phyloP scores from a whole-genome alignment of 371 early-diverging fungal species.

The Nematocida sp. region DNA sequence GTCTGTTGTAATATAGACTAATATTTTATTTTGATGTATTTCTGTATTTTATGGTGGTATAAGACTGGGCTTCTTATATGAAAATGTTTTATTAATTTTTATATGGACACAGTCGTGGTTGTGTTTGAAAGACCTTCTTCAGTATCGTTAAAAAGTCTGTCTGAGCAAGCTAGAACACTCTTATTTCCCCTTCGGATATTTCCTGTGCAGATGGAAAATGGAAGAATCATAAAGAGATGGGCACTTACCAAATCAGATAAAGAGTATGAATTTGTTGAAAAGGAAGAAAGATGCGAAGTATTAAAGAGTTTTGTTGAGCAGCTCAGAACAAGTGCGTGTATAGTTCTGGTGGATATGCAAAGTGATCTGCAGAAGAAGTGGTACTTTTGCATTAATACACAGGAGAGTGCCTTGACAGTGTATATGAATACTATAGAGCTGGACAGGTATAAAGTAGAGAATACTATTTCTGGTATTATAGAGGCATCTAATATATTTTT shows the following conservation, averaged over 20 bases:
- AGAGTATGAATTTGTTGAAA: slow-evolving; percentile 15
- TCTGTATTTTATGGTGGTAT: too few relatives aligned
- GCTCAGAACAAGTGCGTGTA: slow-evolving; percentile 22
- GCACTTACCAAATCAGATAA: slow-evolving; percentile 27
- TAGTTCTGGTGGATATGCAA: slow-evolving; percentile 12
- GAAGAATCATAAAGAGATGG: slow-evolving; percentile 35
- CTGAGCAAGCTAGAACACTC: neutral
- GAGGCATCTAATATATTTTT: slow-evolving; percentile 21
- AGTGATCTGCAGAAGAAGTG: neutral
- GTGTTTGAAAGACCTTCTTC: slow-evolving; percentile 14
- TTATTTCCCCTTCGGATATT: slow-evolving; percentile 23
- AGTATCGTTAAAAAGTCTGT: slow-evolving; percentile 7
- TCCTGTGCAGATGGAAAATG: slow-evolving; percentile 38
- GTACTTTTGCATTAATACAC: slow-evolving; percentile 14
- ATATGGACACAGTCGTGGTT: slow-evolving; percentile 40
- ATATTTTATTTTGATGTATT: too few relatives aligned
- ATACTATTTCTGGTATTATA: neutral
- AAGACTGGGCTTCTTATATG: neutral
- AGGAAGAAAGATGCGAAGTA: slow-evolving; percentile 27
- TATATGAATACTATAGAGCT: neutral
- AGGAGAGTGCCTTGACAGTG: neutral
- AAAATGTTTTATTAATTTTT: slow-evolving; percentile 14
- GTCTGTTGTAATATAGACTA: too few relatives aligned
- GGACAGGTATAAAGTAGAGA: neutral
- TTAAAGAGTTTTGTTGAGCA: slow-evolving; percentile 10